phyloP scores from a whole-genome alignment of 176 grass and related monocot species.

The Paspalum vaginatum region DNA sequence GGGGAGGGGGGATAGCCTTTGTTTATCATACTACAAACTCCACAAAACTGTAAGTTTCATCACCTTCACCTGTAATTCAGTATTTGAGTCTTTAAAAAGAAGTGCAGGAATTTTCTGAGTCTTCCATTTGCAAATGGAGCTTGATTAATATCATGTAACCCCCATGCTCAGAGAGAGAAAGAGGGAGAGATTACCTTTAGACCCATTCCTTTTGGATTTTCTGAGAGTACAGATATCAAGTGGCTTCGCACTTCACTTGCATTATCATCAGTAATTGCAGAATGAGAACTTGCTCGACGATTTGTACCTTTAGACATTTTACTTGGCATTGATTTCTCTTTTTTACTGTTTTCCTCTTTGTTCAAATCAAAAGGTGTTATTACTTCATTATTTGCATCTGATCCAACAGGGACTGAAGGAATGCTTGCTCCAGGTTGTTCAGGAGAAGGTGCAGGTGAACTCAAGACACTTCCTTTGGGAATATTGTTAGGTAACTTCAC shows the following conservation, averaged over 20 bases:
- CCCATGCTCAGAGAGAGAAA: not conserved
- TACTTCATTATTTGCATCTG: conserved; percentile 74
- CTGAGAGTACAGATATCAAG: conserved; percentile 74
- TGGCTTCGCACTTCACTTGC: conserved; percentile 52
- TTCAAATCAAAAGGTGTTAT: conserved; percentile 61
- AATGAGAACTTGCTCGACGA: conserved; percentile 36
- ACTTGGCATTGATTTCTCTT: conserved; percentile 58
- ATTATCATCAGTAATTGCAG: conserved; percentile 56
- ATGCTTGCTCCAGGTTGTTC: conserved; percentile 66
- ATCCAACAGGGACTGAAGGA: conserved; percentile 49
- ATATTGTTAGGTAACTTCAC: conserved; percentile 61
- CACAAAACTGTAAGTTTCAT: not conserved
- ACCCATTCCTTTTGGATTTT: conserved; percentile 84
- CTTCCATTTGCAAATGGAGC: not conserved
- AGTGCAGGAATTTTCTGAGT: not conserved
- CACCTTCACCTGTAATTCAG: not conserved
- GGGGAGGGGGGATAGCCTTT: not conserved
- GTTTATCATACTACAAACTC: not conserved
- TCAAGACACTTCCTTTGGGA: conserved; percentile 53
- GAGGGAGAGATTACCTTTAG: conserved; percentile 68
- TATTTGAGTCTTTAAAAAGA: not conserved
- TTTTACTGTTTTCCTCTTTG: conserved; percentile 65
- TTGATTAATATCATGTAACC: not conserved
- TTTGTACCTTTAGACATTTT: conserved; percentile 58
- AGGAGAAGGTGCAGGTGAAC: conserved; percentile 73